These are phyloP conservation scores for Epichloe sylvatica DNA, from an alignment of 2,329 filamentous ascomycete genomes.

Conservation along the genomic window DNA sequence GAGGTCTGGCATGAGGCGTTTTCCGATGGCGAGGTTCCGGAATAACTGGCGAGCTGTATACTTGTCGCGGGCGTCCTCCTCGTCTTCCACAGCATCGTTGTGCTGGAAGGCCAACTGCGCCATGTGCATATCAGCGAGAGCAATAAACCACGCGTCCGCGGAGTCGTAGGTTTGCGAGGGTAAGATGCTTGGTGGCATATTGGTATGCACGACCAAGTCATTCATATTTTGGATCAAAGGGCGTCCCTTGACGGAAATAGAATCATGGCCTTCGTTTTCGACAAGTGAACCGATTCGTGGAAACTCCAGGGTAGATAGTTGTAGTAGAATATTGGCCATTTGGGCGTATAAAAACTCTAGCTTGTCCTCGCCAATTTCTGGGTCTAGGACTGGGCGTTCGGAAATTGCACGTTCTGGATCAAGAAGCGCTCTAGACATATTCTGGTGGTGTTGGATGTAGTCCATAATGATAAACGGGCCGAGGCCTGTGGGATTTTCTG, in stretches of 20 bases:
- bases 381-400: too few species aligned
- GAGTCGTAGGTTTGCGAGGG: background rate
- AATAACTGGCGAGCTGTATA: slow-evolving; percentile 22
- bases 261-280: too few species aligned
- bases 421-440: slow-evolving; percentile 16
- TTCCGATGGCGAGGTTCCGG: slow-evolving; percentile 12
- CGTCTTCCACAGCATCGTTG: slow-evolving; percentile 22
- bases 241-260: too few species aligned
- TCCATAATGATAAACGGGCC: slow-evolving; percentile 27
- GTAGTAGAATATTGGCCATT: too few species aligned
- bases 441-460: slow-evolving; percentile 17
- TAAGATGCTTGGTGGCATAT: too few species aligned
- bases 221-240: too few species aligned
- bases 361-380: too few species aligned
- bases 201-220: too few species aligned
- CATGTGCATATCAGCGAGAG: slow-evolving; percentile 23
- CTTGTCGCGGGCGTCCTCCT: slow-evolving; percentile 17
- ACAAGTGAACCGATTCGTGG: too few species aligned
- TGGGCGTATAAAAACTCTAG: too few species aligned
- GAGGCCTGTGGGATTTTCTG: slow-evolving; percentile 19
- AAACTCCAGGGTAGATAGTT: too few species aligned
- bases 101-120: slow-evolving; percentile 23
- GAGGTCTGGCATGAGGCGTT: slow-evolving; percentile 3
- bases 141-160: slow-evolving; percentile 19
- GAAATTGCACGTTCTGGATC: slow-evolving; percentile 8